Percentiles rank a stretch among this genome's conserved stretches.
These are phyloP conservation scores for Microstegium vimineum DNA, from an alignment of 176 grass and related monocot species.

Conservation along the genomic window DNA sequence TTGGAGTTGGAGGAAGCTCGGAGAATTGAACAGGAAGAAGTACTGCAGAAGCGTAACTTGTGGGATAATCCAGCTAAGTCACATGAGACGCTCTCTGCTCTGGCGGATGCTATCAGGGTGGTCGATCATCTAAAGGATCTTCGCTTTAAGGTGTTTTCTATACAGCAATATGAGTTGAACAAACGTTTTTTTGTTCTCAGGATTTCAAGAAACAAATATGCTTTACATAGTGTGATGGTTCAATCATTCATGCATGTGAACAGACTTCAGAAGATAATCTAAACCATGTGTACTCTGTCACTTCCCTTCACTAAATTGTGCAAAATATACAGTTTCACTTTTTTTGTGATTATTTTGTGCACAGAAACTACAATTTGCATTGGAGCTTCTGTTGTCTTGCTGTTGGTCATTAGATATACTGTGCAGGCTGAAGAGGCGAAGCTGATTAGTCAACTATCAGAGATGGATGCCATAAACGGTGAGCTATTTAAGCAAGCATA, in stretches of 20 bases:
- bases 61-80: constrained; percentile 78
- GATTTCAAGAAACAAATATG: neutral
- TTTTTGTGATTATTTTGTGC: neutral
- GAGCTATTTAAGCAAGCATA: constrained; percentile 88
- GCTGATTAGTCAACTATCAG: constrained; percentile 79
- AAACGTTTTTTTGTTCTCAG: neutral
- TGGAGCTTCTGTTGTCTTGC: neutral
- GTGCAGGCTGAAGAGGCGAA: constrained; percentile 89
- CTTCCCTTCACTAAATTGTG: neutral
- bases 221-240: neutral
- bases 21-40: constrained; percentile 66
- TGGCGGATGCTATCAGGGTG: constrained; percentile 65
- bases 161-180: constrained; percentile 13
- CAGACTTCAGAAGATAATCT: neutral
- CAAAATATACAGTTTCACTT: neutral
- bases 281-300: neutral
- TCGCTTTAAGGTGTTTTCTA: constrained; percentile 73
- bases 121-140: constrained; percentile 91
- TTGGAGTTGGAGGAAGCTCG: constrained; percentile 72
- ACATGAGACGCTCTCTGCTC: constrained; percentile 55
- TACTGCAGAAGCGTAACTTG: constrained; percentile 45
- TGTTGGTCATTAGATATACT: constrained; percentile 7
- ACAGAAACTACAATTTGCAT: neutral
- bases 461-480: constrained; percentile 79
- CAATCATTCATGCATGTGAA: neutral